Evolutionary conservation across 129 eudicot genomes (phyloP), one percentile per base, ranked within the genome.

Genomic region (Gnaphalium uliginosum): DNA sequence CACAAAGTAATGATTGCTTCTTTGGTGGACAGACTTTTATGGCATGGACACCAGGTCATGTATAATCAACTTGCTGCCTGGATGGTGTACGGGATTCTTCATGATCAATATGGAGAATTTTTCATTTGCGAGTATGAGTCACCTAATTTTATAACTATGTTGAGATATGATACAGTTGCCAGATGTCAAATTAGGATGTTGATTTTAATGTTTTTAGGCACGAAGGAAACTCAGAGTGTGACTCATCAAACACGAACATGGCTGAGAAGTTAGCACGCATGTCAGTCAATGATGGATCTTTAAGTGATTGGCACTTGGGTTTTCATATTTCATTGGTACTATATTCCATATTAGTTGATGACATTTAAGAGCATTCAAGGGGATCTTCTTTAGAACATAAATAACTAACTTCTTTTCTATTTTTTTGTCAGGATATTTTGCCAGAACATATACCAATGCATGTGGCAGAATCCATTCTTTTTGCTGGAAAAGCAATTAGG

Each of bases 21-120:
- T 27, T 64, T 60, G 66, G 53, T 79, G 56, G 66, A 37, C 75
- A 94, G 99, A 87, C 96, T 94, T 79, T 93, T 91, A 68, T 94
- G 99, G 99, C 99, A 94, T 56, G 97, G 96, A n/a, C 99, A 94
- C 88, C 99, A 94, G 85, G 99, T 91, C 74, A 84, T 94, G 99
- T 94, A 87, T 74, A 94, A 89, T 79, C 99, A 94, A 73, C 88
- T 94, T 64, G 82, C 96, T 26, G 84, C 96, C 64, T 94, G 99
- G 99, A 86, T 94, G 99, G 96, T 94, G 69, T 94, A 91, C 72
- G 96, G 99, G 33, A 89, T 94, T 66, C 90, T 94, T 77, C 96
- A 89, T 50, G 99, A 94, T 81, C 92, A 89, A 68, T 81, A 94
- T 81, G 94, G 94, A 69, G 99, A 94, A 76, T 94, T 94, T 67